Evolutionary conservation across 176 grass and related monocot genomes (phyloP), one percentile per base, ranked within the genome.

Genomic region (Cenchrus purpureus): DNA sequence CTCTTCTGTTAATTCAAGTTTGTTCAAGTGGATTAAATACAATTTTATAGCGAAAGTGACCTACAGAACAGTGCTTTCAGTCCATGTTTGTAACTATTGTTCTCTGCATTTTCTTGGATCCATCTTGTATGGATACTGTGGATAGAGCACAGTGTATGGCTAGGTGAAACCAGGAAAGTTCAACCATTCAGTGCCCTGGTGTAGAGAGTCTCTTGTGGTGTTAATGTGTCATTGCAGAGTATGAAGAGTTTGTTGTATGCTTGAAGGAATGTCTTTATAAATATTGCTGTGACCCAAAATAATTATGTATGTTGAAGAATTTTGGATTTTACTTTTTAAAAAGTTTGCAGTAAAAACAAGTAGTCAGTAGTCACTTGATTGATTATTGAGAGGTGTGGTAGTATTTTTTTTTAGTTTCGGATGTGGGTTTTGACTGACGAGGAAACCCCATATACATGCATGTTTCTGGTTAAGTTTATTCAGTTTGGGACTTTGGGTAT

Each of bases 31-130:
- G 49, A 74, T 20, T 75, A 65, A 17, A 64, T 56, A 25, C 43
- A 79, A 66, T 56, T 80, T 68, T 43, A 50, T 68, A 68, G 54
- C 14, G 31, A 58, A 79, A 74, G 37, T 16, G 58, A 50, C 59
- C 1, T 84, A 59, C 37, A 44, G 17, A 58, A 4, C 9, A 66
- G 29, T 60, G 51, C 20, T 42, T 40, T 65, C 58, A 68, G 25
- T 14, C 28, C 66, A 74, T 43, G 12, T 58, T 64, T 87, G 43
- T 14, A 25, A 19, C 42, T 79, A 17, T 40, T 40, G 31, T 32
- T 79, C 20, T 48, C 28, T 60, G 7, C 20, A 66, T 50, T 76
- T 31, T 1, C 8, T 74, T 67, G 6, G 52, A 82, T 65, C 3
- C 60, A 85, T 78, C 16, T 12, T 76, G 10, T 7, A 75, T 82